Evolutionary conservation across 2,329 filamentous ascomycete genomes (phyloP).

Genomic region (Paraconiothyrium brasiliense): DNA sequence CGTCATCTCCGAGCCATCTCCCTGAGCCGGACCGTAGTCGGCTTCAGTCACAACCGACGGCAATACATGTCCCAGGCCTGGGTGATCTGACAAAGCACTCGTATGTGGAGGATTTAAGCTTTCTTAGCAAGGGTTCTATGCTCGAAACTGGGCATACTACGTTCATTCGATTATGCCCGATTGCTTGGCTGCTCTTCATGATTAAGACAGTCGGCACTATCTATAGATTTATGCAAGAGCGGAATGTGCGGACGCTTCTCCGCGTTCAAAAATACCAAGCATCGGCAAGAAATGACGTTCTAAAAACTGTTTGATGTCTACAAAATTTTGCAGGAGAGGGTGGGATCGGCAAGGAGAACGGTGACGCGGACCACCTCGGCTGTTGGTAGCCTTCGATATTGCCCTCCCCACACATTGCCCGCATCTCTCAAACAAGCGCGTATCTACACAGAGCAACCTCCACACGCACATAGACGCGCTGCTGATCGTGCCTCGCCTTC

Average conservation of each 20-base stretch:
- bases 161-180: neutral
- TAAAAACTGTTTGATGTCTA: neutral
- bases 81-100: too few relatives aligned
- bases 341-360: neutral
- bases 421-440: neutral
- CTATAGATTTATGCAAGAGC: neutral
- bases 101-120: neutral
- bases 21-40: neutral
- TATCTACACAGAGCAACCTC: neutral
- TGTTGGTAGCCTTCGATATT: neutral
- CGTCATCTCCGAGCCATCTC: constrained; percentile 1
- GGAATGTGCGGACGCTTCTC: constrained; percentile 4
- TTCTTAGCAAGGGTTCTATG: neutral
- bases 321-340: neutral
- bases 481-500: neutral
- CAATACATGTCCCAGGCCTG: too few relatives aligned
- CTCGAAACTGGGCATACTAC: neutral
- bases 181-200: neutral
- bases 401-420: too few relatives aligned
- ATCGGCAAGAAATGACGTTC: neutral
- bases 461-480: neutral
- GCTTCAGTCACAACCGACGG: too few relatives aligned
- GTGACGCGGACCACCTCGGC: constrained; percentile 3
- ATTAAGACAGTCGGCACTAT: neutral
- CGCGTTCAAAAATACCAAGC: neutral